phyloP scores from a whole-genome alignment of 225 moss, liverwort and hornwort species.

The Marchantia paleacea region DNA sequence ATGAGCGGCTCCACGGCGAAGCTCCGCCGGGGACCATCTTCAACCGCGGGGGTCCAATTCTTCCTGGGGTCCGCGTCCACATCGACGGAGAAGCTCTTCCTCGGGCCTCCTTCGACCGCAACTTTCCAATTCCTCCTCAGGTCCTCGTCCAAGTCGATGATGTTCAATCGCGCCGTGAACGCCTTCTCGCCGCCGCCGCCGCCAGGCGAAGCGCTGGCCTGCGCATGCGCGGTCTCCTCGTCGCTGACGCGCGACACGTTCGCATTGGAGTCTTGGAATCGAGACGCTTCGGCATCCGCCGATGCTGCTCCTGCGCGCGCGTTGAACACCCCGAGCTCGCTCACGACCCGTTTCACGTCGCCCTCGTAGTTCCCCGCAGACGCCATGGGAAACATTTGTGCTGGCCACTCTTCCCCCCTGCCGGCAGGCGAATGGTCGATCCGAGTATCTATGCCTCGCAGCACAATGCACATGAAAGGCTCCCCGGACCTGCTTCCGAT shows the following conservation, averaged over 20 bases:
- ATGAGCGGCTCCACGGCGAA: background rate
- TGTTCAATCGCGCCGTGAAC: background rate
- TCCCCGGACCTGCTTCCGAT: too few species aligned
- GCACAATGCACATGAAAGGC: too few species aligned
- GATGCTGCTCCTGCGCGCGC: background rate
- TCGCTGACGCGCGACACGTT: too few species aligned
- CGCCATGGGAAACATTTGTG: background rate
- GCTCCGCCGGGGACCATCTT: background rate
- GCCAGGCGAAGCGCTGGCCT: background rate
- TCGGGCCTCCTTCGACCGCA: slow-evolving; percentile 3
- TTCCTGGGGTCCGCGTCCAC: background rate
- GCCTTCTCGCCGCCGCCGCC: background rate
- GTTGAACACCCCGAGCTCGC: background rate
- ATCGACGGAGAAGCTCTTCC: background rate
- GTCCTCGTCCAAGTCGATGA: background rate
- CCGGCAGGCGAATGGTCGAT: too few species aligned
- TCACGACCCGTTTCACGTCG: slow-evolving; percentile 9
- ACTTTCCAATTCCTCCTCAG: background rate
- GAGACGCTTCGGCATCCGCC: background rate
- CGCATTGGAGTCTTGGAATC: too few species aligned
- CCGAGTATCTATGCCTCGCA: too few species aligned
- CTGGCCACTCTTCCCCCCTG: background rate
- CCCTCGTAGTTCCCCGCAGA: background rate
- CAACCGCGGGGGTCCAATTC: background rate
- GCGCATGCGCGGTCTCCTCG: background rate